Evolutionary conservation across 2,329 filamentous ascomycete species (phyloP), one percentile per base, ranked within the genome.

Genomic region (Sporothrix humicola): DNA sequence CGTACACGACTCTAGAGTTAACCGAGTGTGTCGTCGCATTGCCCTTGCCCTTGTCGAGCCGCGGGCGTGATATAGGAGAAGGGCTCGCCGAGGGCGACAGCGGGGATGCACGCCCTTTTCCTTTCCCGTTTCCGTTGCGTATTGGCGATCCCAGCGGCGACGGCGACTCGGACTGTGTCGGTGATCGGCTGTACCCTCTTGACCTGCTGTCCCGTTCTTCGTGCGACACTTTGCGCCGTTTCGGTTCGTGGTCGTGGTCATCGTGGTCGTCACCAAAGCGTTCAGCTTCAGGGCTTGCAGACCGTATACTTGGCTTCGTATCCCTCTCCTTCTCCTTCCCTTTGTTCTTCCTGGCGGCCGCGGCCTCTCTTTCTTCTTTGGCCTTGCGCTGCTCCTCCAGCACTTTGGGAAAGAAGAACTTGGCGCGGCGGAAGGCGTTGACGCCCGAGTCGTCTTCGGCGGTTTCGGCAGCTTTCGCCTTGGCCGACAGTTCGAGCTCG

Each of bases 391-490:
- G 69, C 44, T 81, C 81, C 48, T 79, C 75, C 2, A 79, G 0
- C 13, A 72, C 70, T 6, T 59, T 68, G 6, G 84, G 82, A 69
- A 85, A 86, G 78, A 87, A 87, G 73, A 85, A 82, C 75, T 84
- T 85, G 13, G 85, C 82, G 5, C 85, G 85, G 58, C 84, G 82
- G 75, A 89, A 89, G 6, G 89, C 80, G 1, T 81, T 81, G 12
- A 89, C 81, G 2, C 84, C 82, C 42, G 78, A 76, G 20, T 79
- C 77, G 23, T 79, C 77, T 6, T 42, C 0, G 12, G 23, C 23
- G 4, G 66, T 48, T 9, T 26, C 66, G 10, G 66, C 66, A 9
- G 66, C 48, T 5, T 37, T 37, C 31, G 31, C 31, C 31, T 37
- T 37, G 4, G 79, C 77, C 7, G 73, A 42, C 7, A 56, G 44